Evolutionary conservation across 805 yeast species (phyloP).

Genomic region (Candida khao-thaluensis): DNA sequence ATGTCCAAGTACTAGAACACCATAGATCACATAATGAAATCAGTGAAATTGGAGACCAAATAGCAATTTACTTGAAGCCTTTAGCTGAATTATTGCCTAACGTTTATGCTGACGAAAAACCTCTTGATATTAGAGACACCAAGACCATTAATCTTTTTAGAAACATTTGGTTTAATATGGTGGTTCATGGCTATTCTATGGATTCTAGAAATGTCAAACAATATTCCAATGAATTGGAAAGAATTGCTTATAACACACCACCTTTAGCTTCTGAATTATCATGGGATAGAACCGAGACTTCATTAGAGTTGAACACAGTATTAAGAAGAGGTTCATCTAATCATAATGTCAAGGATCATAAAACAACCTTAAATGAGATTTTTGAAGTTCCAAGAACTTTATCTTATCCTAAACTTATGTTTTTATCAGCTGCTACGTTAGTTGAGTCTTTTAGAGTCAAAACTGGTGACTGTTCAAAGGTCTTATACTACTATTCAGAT

Average conservation of each 20-base stretch:
- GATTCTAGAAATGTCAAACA: slow-evolving; percentile 52
- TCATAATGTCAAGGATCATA: slow-evolving; percentile 73
- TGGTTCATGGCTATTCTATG: slow-evolving; percentile 81
- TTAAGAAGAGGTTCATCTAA: slow-evolving; percentile 86
- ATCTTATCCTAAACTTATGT: slow-evolving; percentile 79
- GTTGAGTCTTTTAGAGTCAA: slow-evolving; percentile 77
- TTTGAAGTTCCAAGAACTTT: slow-evolving; percentile 51
- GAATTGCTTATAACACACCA: slow-evolving; percentile 84
- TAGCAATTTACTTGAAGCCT: slow-evolving; percentile 63
- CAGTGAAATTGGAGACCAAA: slow-evolving; percentile 67
- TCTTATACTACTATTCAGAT: slow-evolving; percentile 78
- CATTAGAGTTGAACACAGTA: slow-evolving; percentile 87
- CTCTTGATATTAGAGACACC: slow-evolving; percentile 47
- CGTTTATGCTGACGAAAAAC: slow-evolving; percentile 39
- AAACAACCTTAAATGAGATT: slow-evolving; percentile 53
- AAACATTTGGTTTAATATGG: slow-evolving; percentile 92
- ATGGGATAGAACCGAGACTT: slow-evolving; percentile 83
- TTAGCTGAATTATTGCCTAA: slow-evolving; percentile 73
- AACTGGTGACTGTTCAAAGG: slow-evolving; percentile 78
- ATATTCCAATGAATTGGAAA: slow-evolving; percentile 50
- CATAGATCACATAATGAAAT: slow-evolving; percentile 78
- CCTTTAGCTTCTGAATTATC: slow-evolving; percentile 81
- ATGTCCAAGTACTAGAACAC: slow-evolving; percentile 68
- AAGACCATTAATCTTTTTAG: slow-evolving; percentile 62
- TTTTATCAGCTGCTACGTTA: slow-evolving; percentile 76